These are phyloP conservation scores for Protomyces lactucae-debilis DNA, from an alignment of 1,139 yeast species.

Conservation along the genomic window DNA sequence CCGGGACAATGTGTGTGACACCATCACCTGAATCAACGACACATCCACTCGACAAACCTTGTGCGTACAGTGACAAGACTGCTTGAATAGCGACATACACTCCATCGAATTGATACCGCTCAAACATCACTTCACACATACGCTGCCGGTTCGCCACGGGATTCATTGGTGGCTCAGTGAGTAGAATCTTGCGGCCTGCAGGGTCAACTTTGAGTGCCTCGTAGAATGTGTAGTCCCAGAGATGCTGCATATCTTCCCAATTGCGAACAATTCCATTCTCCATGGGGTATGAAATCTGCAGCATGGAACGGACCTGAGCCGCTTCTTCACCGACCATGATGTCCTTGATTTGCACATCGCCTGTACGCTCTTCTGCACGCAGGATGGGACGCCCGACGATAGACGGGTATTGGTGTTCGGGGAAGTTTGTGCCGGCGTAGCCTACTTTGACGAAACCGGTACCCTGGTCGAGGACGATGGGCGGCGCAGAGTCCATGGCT, in stretches of 20 bases:
- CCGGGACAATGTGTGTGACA: conserved; percentile 97
- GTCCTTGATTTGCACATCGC: conserved; percentile 69
- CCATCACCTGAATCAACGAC: conserved; percentile 95
- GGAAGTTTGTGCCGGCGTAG: conserved; percentile 94
- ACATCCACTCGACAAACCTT: conserved; percentile 85
- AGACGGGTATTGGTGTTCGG: conserved; percentile 97
- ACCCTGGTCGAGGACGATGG: conserved; percentile 88
- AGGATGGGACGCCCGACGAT: conserved; percentile 96
- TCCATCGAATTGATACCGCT: conserved; percentile 89
- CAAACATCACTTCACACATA: conserved; percentile 97
- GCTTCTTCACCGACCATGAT: conserved; percentile 99
- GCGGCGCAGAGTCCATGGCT: background rate
- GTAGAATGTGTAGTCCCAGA: conserved; percentile 97
- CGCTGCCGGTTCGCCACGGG: conserved; percentile 87
- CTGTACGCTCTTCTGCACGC: conserved; percentile 89
- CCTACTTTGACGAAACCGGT: conserved; percentile 85
- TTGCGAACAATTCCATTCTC: conserved; percentile 95
- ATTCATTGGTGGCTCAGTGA: conserved; percentile 98
- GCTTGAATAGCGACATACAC: conserved; percentile 98
- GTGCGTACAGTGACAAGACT: conserved; percentile 92
- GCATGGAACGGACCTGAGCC: conserved; percentile 77
- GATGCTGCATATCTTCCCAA: conserved; percentile 98
- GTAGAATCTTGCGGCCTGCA: conserved; percentile 69
- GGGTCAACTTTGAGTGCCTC: conserved; percentile 80
- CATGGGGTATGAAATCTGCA: conserved; percentile 95